Percentiles rank a stretch among this genome's conserved stretches.
phyloP scores from a whole-genome alignment of 192 early-diverging fungal species.

The Backusella luteola region DNA sequence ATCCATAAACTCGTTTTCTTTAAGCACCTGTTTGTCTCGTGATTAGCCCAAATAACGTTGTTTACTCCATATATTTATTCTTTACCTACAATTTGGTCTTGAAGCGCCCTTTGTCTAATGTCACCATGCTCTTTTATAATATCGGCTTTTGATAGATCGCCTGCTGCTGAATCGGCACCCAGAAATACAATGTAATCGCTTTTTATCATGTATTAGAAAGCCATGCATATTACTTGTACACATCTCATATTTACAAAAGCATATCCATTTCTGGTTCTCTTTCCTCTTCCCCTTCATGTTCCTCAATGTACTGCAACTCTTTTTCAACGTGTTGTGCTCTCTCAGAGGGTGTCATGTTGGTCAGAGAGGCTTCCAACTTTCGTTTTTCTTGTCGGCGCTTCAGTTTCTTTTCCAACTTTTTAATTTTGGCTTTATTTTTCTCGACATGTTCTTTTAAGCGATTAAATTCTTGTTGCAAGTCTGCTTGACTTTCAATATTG shows the following conservation, averaged over 20 bases:
- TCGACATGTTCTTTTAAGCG: not conserved
- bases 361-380: not conserved
- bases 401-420: slow-evolving; percentile 1
- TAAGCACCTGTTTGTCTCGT: not conserved
- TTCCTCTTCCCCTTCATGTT: slow-evolving; percentile 10
- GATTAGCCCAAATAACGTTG: not conserved
- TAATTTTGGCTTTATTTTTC: not conserved
- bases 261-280: slow-evolving; percentile 8
- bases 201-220: not conserved
- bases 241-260: not conserved
- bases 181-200: slow-evolving; percentile 21
- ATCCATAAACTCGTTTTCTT: slow-evolving; percentile 5
- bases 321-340: slow-evolving; percentile 13
- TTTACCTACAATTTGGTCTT: slow-evolving; percentile 6
- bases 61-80: not conserved
- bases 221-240: not conserved
- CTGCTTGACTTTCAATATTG: not conserved
- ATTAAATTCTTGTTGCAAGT: not conserved
- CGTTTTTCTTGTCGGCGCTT: not conserved
- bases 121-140: slow-evolving; percentile 8
- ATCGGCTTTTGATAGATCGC: slow-evolving; percentile 9
- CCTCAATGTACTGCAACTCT: not conserved
- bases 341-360: slow-evolving; percentile 25
- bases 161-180: slow-evolving; percentile 1
- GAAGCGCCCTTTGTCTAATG: slow-evolving; percentile 6